Base-by-base conservation (phyloP, 495 filamentous ascomycete species). In the Trichoderma orchidacearum region DNA sequence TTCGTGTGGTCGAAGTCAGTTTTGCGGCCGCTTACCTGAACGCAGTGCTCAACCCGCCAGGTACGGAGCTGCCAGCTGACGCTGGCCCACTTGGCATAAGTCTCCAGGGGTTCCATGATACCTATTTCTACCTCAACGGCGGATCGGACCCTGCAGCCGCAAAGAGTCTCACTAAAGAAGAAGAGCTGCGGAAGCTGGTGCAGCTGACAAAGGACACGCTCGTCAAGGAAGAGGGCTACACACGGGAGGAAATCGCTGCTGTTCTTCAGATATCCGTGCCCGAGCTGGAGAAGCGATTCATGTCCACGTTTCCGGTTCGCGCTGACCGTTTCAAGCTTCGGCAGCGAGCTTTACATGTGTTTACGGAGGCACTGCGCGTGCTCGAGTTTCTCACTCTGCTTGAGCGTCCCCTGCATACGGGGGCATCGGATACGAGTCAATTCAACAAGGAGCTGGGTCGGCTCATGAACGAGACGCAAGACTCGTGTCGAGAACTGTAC, bases 1-100 rank as follows among this genome's bases (percentile, higher is more conserved):
- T 98, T 5, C 85, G 93, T 17, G 93, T 98, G 1, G 93, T 96
- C 8, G 93, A 97, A 69, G 94, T 89, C 72, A 90, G 84, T 6
- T 78, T 98, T 30, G 94, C 94, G 12, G 89, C 93, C 2, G 84
- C 87, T 25, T 76, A 75, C 59, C 68, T 81, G 41, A 72, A 80
- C 60, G 72, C 75, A 15, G 68, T 70, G 34, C 63, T 79, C 48
- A 75, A 73, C 62, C 64, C 82, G 76, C 59, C 80, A 11, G 71
- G 90, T 51, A 82, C 78, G 1, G 66, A 69, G 28, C 81, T 98
- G 5, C 83, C 87, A 15, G 68, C 80, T 51, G 93, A 98, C 68
- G 82, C 84, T 56, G 86, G 86, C 21, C 94, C 94, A 0, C 77
- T 98, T 11, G 88, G 85, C 8, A 82, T 86, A 64, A 89, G 85